phyloP scores from a whole-genome alignment of 176 grass and related monocot species.

The Triticum monococcum region DNA sequence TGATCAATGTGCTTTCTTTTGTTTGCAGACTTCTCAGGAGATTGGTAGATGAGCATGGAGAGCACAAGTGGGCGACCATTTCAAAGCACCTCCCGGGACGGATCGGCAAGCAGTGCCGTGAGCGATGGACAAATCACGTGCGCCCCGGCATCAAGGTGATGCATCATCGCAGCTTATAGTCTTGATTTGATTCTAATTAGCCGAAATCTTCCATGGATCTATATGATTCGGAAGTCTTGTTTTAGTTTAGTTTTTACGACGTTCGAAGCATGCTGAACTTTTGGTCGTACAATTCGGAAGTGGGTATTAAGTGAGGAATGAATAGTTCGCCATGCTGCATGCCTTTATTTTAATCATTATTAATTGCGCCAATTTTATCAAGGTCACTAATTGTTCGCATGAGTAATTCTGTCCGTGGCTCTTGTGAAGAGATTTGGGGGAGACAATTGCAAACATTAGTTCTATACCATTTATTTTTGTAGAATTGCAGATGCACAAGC shows the following conservation, averaged over 20 bases:
- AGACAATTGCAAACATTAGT: too few relatives aligned
- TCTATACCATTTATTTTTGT: too few relatives aligned
- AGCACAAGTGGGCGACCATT: constrained; percentile 63
- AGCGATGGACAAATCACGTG: constrained; percentile 82
- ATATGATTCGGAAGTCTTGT: too few relatives aligned
- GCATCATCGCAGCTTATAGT: background rate
- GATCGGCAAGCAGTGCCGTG: constrained; percentile 80
- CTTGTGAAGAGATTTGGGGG: too few relatives aligned
- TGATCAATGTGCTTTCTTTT: background rate
- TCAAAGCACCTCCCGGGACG: constrained; percentile 53
- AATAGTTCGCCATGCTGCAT: too few relatives aligned
- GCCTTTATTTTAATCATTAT: too few relatives aligned
- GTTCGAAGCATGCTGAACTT: background rate
- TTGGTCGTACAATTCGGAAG: background rate
- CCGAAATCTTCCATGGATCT: too few relatives aligned
- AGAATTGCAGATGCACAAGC: too few relatives aligned
- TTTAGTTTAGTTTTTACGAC: background rate
- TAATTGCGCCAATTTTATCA: too few relatives aligned
- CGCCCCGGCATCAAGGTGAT: constrained; percentile 70
- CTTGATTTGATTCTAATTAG: background rate
- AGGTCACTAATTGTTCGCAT: too few relatives aligned
- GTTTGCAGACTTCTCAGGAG: constrained; percentile 41
- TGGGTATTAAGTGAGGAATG: background rate
- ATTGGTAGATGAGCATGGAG: constrained; percentile 50
- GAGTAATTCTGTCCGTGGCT: too few relatives aligned